Base-by-base conservation (phyloP, 2,329 filamentous ascomycete species). In the Apiospora sp. region DNA sequence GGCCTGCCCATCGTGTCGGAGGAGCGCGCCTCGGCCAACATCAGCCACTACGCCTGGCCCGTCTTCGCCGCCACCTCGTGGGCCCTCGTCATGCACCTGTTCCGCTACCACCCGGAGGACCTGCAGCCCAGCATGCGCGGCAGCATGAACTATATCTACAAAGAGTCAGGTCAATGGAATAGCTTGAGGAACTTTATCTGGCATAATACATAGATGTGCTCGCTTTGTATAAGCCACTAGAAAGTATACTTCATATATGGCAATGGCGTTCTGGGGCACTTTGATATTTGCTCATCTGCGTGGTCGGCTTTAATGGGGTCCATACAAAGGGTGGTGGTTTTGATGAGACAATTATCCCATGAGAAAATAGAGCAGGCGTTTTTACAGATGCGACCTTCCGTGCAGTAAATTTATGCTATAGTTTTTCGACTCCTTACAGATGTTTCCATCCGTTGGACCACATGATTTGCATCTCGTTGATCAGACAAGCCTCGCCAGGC, bases 71-170 rank as follows among this genome's bases (percentile, higher is more conserved):
- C 92, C 77, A 79, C 96, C 75, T 97, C 93, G 80, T 99, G 96
- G 96, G 96, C 92, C 5, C 87, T 91, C 79, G 95, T 99, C 75
- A 99, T 99, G 96, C 94, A 96, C 85, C 84, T 99, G 74, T 99
- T 98, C 86, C 90, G 93, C 78, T 94, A 93, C 89, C 92, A 98
- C 85, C 95, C 96, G 6, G 94, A 97, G 78, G 94, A 93, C 72
- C 89, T 99, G 80, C 96, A 98, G 87, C 91, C 92, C 73, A 98
- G 95, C 82, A 84, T 99, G 87, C 90, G 94, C 82, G 95, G 92
- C 84, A 98, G 95, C 86, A 99, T 99, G 96, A 94, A 91, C 78
- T 99, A 99, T 81, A 98, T 99, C 87, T 99, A 96, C 82, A 88
- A 91, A 73, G 93, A 98, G 82, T 94, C 93, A 75, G 93, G 98